A percentile compares a stretch with the other conserved stretches of the same genome.
Conservation (phyloP, 768 basidiomycete genomes). For the Mrakia frigida region DNA sequence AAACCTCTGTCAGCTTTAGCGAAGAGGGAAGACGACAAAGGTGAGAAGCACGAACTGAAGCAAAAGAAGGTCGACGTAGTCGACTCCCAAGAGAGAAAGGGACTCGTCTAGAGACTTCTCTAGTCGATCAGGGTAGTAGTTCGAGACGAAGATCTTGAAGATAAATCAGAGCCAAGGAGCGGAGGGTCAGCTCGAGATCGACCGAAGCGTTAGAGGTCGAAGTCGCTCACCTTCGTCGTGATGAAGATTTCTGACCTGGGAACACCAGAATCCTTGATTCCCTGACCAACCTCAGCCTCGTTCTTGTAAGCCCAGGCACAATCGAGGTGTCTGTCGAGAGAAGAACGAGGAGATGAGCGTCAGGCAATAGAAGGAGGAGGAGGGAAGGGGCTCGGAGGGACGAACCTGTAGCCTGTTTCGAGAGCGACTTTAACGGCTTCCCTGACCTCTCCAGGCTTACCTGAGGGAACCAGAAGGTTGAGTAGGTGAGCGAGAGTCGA, state of each 20-base stretch:
- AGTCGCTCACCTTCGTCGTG: conserved; percentile 49
- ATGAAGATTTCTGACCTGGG: conserved; percentile 70
- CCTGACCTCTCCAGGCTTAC: conserved; percentile 59
- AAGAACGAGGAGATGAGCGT: background rate
- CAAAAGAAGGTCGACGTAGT: conserved; percentile 65
- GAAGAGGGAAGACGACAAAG: background rate
- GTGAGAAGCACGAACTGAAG: conserved; percentile 14
- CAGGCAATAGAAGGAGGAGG: background rate
- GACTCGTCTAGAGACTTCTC: conserved; percentile 62
- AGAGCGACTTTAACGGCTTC: conserved; percentile 70
- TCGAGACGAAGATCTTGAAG: conserved; percentile 38
- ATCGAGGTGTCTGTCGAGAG: conserved; percentile 29
- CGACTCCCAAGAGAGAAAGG: conserved; percentile 62
- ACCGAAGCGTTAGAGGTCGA: too few species aligned
- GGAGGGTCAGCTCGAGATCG: too few species aligned
- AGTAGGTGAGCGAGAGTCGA: background rate
- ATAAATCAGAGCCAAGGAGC: background rate
- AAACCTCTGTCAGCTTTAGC: too few species aligned
- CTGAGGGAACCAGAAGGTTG: background rate
- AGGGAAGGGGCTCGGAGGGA: conserved; percentile 55
- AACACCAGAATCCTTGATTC: conserved; percentile 70
- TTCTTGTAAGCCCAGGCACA: conserved; percentile 48
- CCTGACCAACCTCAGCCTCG: conserved; percentile 74
- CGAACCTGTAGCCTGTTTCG: conserved; percentile 62
- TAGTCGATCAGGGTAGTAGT: conserved; percentile 54